These are phyloP conservation scores for Pholiota microspora DNA, from an alignment of 768 basidiomycete genomes.

Conservation along the genomic window DNA sequence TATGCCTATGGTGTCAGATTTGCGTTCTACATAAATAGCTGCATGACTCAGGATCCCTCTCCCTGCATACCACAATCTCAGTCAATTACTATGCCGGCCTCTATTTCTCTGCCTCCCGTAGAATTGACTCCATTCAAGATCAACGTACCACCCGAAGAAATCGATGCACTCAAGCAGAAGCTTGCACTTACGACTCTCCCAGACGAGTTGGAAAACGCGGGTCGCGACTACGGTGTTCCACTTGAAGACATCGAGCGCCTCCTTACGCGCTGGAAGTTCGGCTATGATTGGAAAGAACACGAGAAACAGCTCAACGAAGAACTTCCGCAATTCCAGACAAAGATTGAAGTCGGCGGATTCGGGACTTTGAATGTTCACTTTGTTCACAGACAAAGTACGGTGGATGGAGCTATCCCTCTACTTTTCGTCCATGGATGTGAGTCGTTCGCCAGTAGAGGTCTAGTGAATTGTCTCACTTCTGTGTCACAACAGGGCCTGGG, in stretches of 20 bases:
- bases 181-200: constrained; percentile 50
- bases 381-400: constrained; percentile 49
- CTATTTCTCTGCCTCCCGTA: too few relatives aligned
- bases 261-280: constrained; percentile 43
- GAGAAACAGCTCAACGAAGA: constrained; percentile 48
- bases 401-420: constrained; percentile 42
- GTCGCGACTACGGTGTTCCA: constrained; percentile 52
- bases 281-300: constrained; percentile 53
- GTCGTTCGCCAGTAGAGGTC: constrained; percentile 9
- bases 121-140: too few relatives aligned
- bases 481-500: constrained; percentile 52
- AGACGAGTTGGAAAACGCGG: constrained; percentile 51
- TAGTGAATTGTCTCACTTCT: neutral
- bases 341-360: constrained; percentile 47
- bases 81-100: too few relatives aligned
- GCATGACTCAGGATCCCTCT: too few relatives aligned
- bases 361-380: constrained; percentile 53
- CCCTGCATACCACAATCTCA: too few relatives aligned
- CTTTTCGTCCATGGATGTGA: constrained; percentile 52
- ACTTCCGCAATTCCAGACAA: constrained; percentile 54
- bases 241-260: constrained; percentile 48
- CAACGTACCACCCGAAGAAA: too few relatives aligned
- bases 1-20: too few relatives aligned
- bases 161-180: constrained; percentile 26
- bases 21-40: too few relatives aligned